These are phyloP conservation scores for Puya raimondii DNA, from an alignment of 176 grass and related monocot genomes.

Conservation along the genomic window DNA sequence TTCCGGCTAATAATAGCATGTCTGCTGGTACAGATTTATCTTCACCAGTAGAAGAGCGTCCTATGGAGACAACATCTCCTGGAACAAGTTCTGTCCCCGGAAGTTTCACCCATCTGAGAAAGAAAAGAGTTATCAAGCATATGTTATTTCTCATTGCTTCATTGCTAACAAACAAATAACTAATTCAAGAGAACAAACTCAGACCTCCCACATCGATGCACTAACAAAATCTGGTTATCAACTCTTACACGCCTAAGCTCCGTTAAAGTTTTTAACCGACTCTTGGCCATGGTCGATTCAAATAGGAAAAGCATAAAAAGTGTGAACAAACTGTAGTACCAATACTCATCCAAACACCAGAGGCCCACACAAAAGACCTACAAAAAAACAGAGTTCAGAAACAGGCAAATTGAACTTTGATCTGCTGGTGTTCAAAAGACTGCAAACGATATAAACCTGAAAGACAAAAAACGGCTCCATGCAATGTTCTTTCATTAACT, in stretches of 20 bases:
- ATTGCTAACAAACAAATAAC: constrained; percentile 10
- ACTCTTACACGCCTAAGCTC: constrained; percentile 98
- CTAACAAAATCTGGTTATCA: constrained; percentile 78
- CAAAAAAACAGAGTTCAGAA: constrained; percentile 25
- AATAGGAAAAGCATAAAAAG: constrained; percentile 99
- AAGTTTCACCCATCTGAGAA: constrained; percentile 79
- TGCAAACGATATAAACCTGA: constrained; percentile 53
- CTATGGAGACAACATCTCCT: constrained; percentile 93
- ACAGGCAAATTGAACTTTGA: constrained; percentile 18
- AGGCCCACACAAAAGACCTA: constrained; percentile 97
- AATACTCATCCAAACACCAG: constrained; percentile 96
- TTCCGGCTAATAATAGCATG: constrained; percentile 87
- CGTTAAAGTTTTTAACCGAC: constrained; percentile 84
- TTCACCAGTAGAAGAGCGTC: constrained; percentile 67
- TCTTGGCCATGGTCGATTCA: constrained; percentile 99
- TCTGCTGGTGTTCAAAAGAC: not conserved
- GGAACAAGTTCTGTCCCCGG: constrained; percentile 86
- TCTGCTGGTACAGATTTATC: constrained; percentile 96
- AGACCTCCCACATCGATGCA: constrained; percentile 80
- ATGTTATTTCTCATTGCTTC: constrained; percentile 1
- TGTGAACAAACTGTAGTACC: constrained; percentile 99
- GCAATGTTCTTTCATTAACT: constrained; percentile 92
- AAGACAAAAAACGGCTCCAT: constrained; percentile 99
- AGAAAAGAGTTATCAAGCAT: constrained; percentile 25
- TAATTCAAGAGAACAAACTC: constrained; percentile 32